These are phyloP conservation scores for Cercophora scortea DNA, from an alignment of 495 filamentous ascomycete species.

Conservation along the genomic window DNA sequence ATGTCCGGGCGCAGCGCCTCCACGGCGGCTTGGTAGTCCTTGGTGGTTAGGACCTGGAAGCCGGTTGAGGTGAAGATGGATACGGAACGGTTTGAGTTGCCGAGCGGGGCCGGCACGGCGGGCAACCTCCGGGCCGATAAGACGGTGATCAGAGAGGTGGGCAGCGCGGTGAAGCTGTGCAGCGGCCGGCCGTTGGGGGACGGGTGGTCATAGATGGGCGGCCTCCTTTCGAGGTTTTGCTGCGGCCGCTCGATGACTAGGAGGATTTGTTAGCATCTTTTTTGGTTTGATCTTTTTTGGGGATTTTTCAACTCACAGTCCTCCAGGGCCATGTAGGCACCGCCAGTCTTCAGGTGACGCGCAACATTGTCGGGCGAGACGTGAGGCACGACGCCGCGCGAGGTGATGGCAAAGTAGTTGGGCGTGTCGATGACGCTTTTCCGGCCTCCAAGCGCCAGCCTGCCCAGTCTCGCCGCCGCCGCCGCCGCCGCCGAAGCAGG, in stretches of 20 bases:
- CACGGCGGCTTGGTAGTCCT: constrained; percentile 58
- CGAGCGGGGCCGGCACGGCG: constrained; percentile 60
- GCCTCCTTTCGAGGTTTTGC: constrained; percentile 28
- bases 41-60: constrained; percentile 58
- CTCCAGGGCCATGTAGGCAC: constrained; percentile 78
- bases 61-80: constrained; percentile 77
- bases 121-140: constrained; percentile 73
- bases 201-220: constrained; percentile 35
- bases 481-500: constrained; percentile 17
- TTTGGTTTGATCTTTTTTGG: no score
- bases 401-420: constrained; percentile 69
- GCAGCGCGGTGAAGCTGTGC: constrained; percentile 62
- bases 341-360: constrained; percentile 48
- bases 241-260: constrained; percentile 70
- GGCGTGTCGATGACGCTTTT: constrained; percentile 61
- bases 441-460: constrained; percentile 51
- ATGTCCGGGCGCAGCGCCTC: constrained; percentile 69
- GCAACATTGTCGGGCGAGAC: constrained; percentile 75
- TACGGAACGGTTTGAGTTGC: constrained; percentile 66
- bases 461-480: constrained; percentile 49
- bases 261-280: constrained; percentile 16
- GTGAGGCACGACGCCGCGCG: constrained; percentile 78
- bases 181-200: constrained; percentile 43
- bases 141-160: constrained; percentile 50
- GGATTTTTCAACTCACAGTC: constrained; percentile 67